These are phyloP conservation scores for Neofusicoccum kwambonambiense DNA, from an alignment of 2,329 filamentous ascomycete genomes.

Conservation along the genomic window DNA sequence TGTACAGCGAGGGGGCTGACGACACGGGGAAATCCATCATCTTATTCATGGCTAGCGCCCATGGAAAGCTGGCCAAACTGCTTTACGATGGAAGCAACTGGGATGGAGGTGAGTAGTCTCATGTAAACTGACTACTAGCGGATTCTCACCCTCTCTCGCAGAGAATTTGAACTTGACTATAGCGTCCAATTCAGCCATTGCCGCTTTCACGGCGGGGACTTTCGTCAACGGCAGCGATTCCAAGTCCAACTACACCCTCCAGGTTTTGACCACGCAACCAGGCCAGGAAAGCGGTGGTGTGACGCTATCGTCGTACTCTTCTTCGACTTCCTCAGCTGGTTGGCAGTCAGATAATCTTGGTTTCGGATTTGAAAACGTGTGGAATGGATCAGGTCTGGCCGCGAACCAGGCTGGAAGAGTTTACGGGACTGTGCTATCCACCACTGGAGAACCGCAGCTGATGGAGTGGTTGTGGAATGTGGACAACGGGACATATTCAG, in stretches of 20 bases:
- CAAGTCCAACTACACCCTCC: neutral
- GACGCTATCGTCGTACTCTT: neutral
- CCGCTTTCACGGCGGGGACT: neutral
- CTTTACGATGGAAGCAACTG: neutral
- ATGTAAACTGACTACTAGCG: neutral
- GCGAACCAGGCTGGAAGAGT: neutral
- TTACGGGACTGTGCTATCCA: neutral
- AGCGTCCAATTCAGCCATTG: neutral
- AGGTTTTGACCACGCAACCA: neutral
- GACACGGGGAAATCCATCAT: neutral
- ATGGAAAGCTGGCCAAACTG: neutral
- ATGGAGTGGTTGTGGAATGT: neutral
- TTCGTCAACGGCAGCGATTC: neutral
- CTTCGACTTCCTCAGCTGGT: neutral
- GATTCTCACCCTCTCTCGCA: neutral
- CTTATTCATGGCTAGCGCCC: neutral
- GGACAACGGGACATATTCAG: neutral
- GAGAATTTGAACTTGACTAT: neutral
- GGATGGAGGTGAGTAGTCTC: neutral
- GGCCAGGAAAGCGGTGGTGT: neutral
- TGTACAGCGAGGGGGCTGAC: neutral
- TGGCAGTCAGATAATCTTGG: neutral
- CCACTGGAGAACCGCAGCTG: neutral
- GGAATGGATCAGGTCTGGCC: neutral
- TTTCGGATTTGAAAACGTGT: neutral